A percentile compares a stretch with the other conserved stretches of the same genome.
Conservation (phyloP, 2,329 filamentous ascomycete genomes). For the Ophiostoma tasmaniense region DNA sequence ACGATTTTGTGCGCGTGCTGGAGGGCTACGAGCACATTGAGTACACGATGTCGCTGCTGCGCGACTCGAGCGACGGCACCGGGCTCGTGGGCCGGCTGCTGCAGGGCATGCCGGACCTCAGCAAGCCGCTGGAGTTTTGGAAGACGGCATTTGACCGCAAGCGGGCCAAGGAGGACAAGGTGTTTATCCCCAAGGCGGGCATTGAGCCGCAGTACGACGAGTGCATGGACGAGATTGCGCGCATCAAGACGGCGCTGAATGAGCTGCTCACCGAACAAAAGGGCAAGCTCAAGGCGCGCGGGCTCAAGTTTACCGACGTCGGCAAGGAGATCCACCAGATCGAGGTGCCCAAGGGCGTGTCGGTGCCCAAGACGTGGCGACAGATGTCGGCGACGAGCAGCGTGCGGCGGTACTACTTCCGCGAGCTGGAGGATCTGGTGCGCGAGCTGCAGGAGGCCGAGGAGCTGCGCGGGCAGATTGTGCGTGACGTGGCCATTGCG, state of each 20-base stretch:
- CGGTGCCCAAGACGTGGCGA: constrained; percentile 81
- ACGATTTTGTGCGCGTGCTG: constrained; percentile 87
- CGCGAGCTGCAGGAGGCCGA: constrained; percentile 87
- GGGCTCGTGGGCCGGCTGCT: constrained; percentile 80
- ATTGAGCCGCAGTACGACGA: constrained; percentile 88
- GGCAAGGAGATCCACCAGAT: constrained; percentile 97
- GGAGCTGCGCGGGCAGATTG: constrained; percentile 84
- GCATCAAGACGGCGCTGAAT: constrained; percentile 65
- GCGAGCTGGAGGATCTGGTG: constrained; percentile 71
- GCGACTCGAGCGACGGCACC: constrained; percentile 64
- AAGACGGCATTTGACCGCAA: constrained; percentile 81
- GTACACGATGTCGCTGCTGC: constrained; percentile 77
- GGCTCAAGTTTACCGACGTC: constrained; percentile 69
- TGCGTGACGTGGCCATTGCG: constrained; percentile 73
- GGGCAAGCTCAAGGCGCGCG: constrained; percentile 63
- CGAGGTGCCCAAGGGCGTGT: constrained; percentile 75
- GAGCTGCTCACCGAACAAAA: constrained; percentile 63
- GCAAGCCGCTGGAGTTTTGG: constrained; percentile 70
- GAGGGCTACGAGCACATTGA: constrained; percentile 98
- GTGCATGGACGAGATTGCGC: constrained; percentile 67
- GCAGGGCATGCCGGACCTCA: constrained; percentile 75
- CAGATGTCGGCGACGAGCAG: constrained; percentile 92
- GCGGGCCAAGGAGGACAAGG: constrained; percentile 68
- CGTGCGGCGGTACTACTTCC: constrained; percentile 90
- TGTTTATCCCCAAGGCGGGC: constrained; percentile 76